Conservation (phyloP, 148 eudicot species). For the Linanthus parryae region DNA sequence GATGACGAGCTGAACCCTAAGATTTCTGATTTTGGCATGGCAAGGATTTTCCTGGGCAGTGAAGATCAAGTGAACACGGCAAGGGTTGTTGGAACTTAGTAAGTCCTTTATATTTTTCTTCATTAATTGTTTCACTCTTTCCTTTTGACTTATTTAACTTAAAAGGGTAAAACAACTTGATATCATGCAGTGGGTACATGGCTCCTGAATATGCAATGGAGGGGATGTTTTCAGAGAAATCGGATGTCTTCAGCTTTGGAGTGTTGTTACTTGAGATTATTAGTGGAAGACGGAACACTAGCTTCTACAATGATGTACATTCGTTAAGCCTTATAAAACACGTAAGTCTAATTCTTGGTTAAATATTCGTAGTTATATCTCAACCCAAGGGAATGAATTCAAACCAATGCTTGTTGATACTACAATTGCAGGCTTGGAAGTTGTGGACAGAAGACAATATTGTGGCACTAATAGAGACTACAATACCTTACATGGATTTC, state of each 20-base stretch:
- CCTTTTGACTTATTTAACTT: too few relatives aligned
- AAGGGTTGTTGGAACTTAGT: slow-evolving; percentile 40
- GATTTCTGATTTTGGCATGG: slow-evolving; percentile 38
- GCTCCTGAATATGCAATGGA: slow-evolving; percentile 51
- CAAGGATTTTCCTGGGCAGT: slow-evolving; percentile 26
- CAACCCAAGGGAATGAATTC: too few relatives aligned
- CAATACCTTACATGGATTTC: slow-evolving; percentile 8
- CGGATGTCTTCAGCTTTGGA: slow-evolving; percentile 53
- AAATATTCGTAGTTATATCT: too few relatives aligned
- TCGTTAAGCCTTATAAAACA: slow-evolving; percentile 23
- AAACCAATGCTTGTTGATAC: neutral
- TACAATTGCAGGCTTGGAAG: slow-evolving; percentile 47
- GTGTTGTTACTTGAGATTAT: slow-evolving; percentile 39
- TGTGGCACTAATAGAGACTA: slow-evolving; percentile 27
- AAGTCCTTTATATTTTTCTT: slow-evolving; percentile 8
- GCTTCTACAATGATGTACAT: slow-evolving; percentile 20
- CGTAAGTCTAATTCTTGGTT: slow-evolving; percentile 24
- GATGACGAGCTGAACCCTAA: slow-evolving; percentile 30
- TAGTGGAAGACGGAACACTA: slow-evolving; percentile 29
- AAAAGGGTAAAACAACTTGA: too few relatives aligned
- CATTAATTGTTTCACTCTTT: neutral
- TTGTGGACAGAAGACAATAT: slow-evolving; percentile 38
- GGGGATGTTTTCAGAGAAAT: slow-evolving; percentile 44
- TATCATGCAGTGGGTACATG: slow-evolving; percentile 37
- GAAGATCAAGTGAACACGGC: slow-evolving; percentile 25